Percentiles rank a stretch among this genome's conserved stretches.
Conservation (phyloP, 805 yeast genomes). For the Candida yuanshanica region DNA sequence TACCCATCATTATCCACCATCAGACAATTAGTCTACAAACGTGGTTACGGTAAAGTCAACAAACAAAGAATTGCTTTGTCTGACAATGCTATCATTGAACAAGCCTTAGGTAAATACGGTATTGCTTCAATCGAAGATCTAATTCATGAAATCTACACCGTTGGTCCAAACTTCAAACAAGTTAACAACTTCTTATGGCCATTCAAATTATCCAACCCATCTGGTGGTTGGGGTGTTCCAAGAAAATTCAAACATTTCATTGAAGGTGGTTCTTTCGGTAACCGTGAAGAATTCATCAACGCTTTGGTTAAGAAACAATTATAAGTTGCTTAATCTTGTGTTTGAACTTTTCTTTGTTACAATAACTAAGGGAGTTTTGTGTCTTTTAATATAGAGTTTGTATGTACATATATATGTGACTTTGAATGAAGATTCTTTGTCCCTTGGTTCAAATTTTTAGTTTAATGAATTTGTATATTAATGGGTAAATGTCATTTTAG, state of each 20-base stretch:
- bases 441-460: background rate
- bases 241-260: slow-evolving; percentile 96
- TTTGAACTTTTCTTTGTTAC: background rate
- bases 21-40: slow-evolving; percentile 92
- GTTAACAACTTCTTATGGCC: slow-evolving; percentile 98
- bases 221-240: slow-evolving; percentile 96
- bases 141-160: slow-evolving; percentile 93
- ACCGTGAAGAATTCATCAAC: slow-evolving; percentile 95
- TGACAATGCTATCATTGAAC: slow-evolving; percentile 87
- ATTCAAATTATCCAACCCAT: slow-evolving; percentile 93
- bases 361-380: slow-evolving; percentile 2
- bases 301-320: slow-evolving; percentile 63
- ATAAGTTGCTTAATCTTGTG: slow-evolving; percentile 16
- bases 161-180: slow-evolving; percentile 98
- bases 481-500: background rate
- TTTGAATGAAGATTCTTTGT: slow-evolving; percentile 12
- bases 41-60: slow-evolving; percentile 97
- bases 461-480: background rate
- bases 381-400: background rate
- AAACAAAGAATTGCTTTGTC: slow-evolving; percentile 89
- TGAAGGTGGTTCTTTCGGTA: slow-evolving; percentile 98
- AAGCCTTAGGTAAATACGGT: slow-evolving; percentile 87
- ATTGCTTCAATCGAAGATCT: slow-evolving; percentile 86
- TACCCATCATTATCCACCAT: slow-evolving; percentile 91
- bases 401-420: background rate